Evolutionary conservation across 2,329 filamentous ascomycete species (phyloP).

Genomic region (Pyricularia pennisetigena): DNA sequence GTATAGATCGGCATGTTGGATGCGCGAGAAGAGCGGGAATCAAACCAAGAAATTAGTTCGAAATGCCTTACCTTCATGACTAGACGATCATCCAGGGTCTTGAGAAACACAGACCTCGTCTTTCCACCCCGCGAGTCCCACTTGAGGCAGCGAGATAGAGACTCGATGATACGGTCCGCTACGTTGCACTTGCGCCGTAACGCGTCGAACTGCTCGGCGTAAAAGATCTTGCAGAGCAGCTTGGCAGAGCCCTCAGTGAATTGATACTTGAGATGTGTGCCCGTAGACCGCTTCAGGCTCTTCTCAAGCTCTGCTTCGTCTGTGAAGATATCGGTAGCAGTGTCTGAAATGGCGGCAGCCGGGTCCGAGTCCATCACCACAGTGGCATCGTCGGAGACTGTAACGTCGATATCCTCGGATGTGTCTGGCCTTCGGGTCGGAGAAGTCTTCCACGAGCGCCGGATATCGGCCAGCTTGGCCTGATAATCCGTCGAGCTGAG

Average conservation of each 20-base stretch:
- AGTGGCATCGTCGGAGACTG: constrained; percentile 11
- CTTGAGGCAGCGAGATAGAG: constrained; percentile 86
- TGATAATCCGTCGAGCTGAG: constrained; percentile 82
- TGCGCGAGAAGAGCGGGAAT: neutral
- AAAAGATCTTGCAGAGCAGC: constrained; percentile 98
- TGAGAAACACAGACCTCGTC: constrained; percentile 93
- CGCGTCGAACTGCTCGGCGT: constrained; percentile 95
- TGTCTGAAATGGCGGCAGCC: constrained; percentile 6
- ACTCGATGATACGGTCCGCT: constrained; percentile 88
- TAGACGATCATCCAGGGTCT: constrained; percentile 89
- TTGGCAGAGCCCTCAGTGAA: constrained; percentile 90
- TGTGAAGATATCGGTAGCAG: constrained; percentile 16
- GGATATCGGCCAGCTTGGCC: constrained; percentile 63
- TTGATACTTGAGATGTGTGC: constrained; percentile 91
- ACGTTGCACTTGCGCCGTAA: constrained; percentile 87
- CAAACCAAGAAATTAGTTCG: neutral
- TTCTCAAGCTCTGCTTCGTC: constrained; percentile 72
- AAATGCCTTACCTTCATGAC: constrained; percentile 57
- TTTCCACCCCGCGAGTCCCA: constrained; percentile 98
- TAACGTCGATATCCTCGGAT: constrained; percentile 16
- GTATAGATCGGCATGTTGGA: neutral
- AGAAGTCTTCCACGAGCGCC: constrained; percentile 34
- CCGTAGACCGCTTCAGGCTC: constrained; percentile 72
- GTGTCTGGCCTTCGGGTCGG: constrained; percentile 22
- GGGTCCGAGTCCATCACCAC: constrained; percentile 19